Percentiles rank a stretch among this genome's conserved stretches.
These are phyloP conservation scores for Eucommia ulmoides DNA, from an alignment of 257 asterid species.

Conservation along the genomic window DNA sequence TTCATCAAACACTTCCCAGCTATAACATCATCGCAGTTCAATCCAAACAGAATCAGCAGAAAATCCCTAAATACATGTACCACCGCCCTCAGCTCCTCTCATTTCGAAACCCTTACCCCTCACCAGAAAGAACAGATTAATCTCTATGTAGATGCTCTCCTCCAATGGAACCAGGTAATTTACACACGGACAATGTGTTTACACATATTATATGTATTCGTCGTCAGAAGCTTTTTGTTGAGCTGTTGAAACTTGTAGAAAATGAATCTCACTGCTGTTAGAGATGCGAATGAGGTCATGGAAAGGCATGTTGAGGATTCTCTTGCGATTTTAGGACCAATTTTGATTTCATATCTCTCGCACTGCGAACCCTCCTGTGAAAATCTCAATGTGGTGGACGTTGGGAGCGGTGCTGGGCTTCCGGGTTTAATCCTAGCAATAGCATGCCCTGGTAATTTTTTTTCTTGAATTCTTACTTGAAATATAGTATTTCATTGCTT, in stretches of 20 bases:
- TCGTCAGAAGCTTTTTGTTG: neutral
- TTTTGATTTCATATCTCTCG: conserved; percentile 34
- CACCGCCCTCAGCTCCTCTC: conserved; percentile 15
- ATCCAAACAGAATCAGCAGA: conserved; percentile 12
- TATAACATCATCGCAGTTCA: conserved; percentile 5
- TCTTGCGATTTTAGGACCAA: conserved; percentile 55
- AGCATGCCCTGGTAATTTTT: conserved; percentile 64
- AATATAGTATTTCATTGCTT: neutral
- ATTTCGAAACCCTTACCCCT: conserved; percentile 30
- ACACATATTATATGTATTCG: neutral
- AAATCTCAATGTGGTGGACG: conserved; percentile 61
- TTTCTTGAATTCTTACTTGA: neutral
- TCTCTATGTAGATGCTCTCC: conserved; percentile 57
- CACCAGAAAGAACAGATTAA: conserved; percentile 52
- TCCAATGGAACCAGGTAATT: conserved; percentile 96
- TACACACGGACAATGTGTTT: too few species aligned
- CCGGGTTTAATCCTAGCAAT: conserved; percentile 85
- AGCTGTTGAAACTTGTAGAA: conserved; percentile 32
- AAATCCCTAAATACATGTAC: conserved; percentile 13
- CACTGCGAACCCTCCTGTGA: conserved; percentile 50
- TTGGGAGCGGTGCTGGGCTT: conserved; percentile 95
- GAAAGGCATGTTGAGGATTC: conserved; percentile 91
- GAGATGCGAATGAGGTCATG: conserved; percentile 71
- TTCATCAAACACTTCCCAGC: conserved; percentile 53
- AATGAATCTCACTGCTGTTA: conserved; percentile 85